Evolutionary conservation across 257 asterid genomes (phyloP).

Genomic region (Capsicum pubescens): DNA sequence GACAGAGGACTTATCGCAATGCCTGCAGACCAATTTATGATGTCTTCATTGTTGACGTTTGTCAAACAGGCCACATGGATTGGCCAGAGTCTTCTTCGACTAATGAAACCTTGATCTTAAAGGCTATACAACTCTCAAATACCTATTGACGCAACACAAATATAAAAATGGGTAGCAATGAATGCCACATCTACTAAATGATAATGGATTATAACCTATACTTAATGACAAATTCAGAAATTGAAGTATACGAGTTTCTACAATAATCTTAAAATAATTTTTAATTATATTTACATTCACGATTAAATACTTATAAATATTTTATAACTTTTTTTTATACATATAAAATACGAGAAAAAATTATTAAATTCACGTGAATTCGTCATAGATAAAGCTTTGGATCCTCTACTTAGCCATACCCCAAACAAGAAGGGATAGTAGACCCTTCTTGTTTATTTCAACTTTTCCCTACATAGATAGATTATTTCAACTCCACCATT

Average conservation of each 20-base stretch:
- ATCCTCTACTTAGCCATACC: background rate
- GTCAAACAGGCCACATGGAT: no score
- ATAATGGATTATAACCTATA: background rate
- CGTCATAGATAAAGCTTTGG: background rate
- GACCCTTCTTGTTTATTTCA: background rate
- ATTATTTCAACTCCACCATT: constrained; percentile 19
- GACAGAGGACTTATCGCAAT: no score
- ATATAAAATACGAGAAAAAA: no score
- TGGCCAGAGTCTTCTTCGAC: no score
- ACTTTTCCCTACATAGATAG: constrained; percentile 22
- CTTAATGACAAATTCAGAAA: background rate
- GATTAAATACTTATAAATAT: background rate
- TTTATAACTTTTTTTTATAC: no score
- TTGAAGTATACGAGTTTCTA: background rate
- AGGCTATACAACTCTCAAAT: background rate
- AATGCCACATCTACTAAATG: background rate
- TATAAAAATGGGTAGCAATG: background rate
- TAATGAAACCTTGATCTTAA: no score
- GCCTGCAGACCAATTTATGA: no score
- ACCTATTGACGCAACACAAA: background rate
- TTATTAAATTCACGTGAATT: background rate
- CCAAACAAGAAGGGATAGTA: background rate
- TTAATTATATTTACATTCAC: background rate
- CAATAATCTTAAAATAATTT: background rate
- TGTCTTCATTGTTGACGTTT: no score